A percentile compares a stretch with the other conserved stretches of the same genome.
Conservation (phyloP, 805 yeast genomes). For the Brettanomyces custersianus region DNA sequence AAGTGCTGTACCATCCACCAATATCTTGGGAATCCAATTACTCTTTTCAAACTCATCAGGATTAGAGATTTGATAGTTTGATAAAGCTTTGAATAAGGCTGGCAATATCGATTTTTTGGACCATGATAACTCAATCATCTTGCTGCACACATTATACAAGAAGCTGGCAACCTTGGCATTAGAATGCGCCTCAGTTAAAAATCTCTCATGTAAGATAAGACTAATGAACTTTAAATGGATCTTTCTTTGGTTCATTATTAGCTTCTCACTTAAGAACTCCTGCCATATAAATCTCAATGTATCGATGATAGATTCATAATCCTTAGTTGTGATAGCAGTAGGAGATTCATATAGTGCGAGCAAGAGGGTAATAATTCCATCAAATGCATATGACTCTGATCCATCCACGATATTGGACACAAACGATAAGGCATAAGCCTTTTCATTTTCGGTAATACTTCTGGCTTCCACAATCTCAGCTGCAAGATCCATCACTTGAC, state of each 20-base stretch:
- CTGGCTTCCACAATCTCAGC: slow-evolving; percentile 10
- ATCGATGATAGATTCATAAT: slow-evolving; percentile 19
- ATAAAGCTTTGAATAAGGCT: slow-evolving; percentile 37
- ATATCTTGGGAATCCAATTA: slow-evolving; percentile 41
- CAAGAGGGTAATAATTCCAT: slow-evolving; percentile 10
- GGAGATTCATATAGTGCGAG: slow-evolving; percentile 7
- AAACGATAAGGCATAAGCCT: slow-evolving; percentile 6
- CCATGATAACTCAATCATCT: slow-evolving; percentile 38
- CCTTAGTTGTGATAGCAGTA: slow-evolving; percentile 7
- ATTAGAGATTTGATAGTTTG: slow-evolving; percentile 31
- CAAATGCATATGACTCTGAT: slow-evolving; percentile 3
- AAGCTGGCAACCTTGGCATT: slow-evolving; percentile 20
- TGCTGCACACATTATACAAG: slow-evolving; percentile 29
- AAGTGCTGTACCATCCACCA: slow-evolving; percentile 37
- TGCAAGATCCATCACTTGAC: slow-evolving; percentile 17
- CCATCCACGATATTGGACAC: slow-evolving; percentile 3
- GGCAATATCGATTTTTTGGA: slow-evolving; percentile 70
- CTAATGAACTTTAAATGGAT: slow-evolving; percentile 52
- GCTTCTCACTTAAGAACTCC: slow-evolving; percentile 44
- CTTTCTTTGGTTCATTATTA: slow-evolving; percentile 55
- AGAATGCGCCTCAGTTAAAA: slow-evolving; percentile 30
- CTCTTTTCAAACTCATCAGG: slow-evolving; percentile 29
- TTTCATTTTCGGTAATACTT: slow-evolving; percentile 2
- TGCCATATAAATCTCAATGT: slow-evolving; percentile 46
- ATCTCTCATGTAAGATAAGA: slow-evolving; percentile 32